Percentiles rank a stretch among this genome's conserved stretches.
phyloP scores from a whole-genome alignment of 805 yeast genomes.

The Ogataea trehalophila region DNA sequence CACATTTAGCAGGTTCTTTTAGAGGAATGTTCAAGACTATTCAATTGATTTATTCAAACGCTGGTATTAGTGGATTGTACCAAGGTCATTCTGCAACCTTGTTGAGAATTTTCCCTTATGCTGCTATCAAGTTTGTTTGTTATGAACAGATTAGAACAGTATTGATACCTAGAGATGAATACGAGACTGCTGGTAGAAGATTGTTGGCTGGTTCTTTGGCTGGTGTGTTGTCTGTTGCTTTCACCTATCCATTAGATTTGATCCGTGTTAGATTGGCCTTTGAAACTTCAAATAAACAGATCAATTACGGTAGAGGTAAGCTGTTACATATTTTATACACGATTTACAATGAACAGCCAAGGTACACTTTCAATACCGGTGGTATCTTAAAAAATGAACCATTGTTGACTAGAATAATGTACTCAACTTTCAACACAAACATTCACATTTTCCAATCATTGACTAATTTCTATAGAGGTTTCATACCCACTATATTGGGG shows the following conservation, averaged over 20 bases:
- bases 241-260: conserved; percentile 89
- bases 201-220: conserved; percentile 86
- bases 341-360: conserved; percentile 32
- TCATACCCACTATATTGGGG: conserved; percentile 88
- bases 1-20: conserved; percentile 73
- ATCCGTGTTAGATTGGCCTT: conserved; percentile 90
- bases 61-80: conserved; percentile 77
- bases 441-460: conserved; percentile 34
- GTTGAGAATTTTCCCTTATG: conserved; percentile 89
- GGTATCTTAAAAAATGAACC: conserved; percentile 28
- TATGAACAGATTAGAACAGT: conserved; percentile 86
- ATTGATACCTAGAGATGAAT: conserved; percentile 66
- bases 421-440: conserved; percentile 26
- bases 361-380: conserved; percentile 26
- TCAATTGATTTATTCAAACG: conserved; percentile 53
- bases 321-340: conserved; percentile 25
- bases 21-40: conserved; percentile 74
- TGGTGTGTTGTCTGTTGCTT: conserved; percentile 80
- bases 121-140: conserved; percentile 93
- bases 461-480: conserved; percentile 87
- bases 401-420: conserved; percentile 24
- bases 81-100: conserved; percentile 96
- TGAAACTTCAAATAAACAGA: conserved; percentile 48
- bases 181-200: conserved; percentile 79
- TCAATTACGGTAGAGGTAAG: conserved; percentile 28